Percentiles rank a stretch among this genome's conserved stretches.
Evolutionary conservation across 1,139 yeast genomes (phyloP).

Genomic region (Yamadazyma conglobata): DNA sequence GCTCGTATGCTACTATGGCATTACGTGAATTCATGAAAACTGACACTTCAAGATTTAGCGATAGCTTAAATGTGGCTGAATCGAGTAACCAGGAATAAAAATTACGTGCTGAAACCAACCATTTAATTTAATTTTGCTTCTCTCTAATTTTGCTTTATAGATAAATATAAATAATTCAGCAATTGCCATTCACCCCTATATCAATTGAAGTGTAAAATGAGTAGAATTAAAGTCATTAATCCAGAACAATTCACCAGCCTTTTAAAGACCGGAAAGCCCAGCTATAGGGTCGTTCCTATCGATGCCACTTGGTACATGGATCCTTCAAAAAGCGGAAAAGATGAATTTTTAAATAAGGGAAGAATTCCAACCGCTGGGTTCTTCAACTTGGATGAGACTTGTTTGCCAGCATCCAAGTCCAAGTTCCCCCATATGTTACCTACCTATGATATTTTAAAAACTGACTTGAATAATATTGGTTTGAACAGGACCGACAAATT

Average conservation of each 20-base stretch:
- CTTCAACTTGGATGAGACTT: slow-evolving; percentile 75
- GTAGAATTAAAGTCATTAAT: slow-evolving; percentile 12
- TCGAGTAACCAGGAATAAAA: slow-evolving; percentile 1
- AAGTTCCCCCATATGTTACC: slow-evolving; percentile 97
- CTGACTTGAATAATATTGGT: slow-evolving; percentile 48
- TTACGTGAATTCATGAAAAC: slow-evolving; percentile 84
- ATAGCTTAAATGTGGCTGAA: slow-evolving; percentile 15
- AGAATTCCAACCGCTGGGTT: slow-evolving; percentile 68
- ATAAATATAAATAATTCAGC: too few species aligned
- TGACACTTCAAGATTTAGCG: slow-evolving; percentile 62
- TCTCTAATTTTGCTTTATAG: too few species aligned
- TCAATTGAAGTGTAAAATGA: too few species aligned
- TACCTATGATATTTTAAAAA: slow-evolving; percentile 47
- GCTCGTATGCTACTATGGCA: slow-evolving; percentile 98
- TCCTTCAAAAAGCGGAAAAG: slow-evolving; percentile 52
- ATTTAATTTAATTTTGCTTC: too few species aligned
- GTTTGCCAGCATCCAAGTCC: slow-evolving; percentile 46
- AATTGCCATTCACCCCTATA: too few species aligned
- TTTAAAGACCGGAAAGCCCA: slow-evolving; percentile 10
- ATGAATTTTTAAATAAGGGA: slow-evolving; percentile 52
- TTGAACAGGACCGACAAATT: slow-evolving; percentile 50
- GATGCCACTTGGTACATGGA: slow-evolving; percentile 94
- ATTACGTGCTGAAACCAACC: too few species aligned
- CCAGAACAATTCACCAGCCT: slow-evolving; percentile 9
- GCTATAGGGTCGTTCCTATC: slow-evolving; percentile 54